A percentile compares a stretch with the other conserved stretches of the same genome.
Evolutionary conservation across 75 land plant genomes (phyloP).

Genomic region (Chamaecyparis obtusa): DNA sequence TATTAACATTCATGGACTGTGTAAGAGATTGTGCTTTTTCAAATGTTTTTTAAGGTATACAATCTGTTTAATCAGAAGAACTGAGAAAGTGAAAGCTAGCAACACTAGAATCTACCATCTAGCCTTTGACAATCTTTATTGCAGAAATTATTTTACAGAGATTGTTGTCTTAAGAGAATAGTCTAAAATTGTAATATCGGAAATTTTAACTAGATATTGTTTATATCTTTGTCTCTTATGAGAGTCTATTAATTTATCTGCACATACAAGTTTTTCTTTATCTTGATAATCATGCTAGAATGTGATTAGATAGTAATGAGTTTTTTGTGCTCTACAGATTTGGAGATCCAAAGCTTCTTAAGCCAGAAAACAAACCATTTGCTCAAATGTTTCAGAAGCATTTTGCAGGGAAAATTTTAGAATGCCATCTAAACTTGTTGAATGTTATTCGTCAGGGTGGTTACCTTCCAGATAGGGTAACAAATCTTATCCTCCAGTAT

Average conservation of each 20-base stretch:
- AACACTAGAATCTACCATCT: not conserved
- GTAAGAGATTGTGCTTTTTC: not conserved
- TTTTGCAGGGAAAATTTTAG: slow-evolving; percentile 91
- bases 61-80: not conserved
- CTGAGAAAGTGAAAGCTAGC: not conserved
- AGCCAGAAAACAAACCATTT: slow-evolving; percentile 94
- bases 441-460: slow-evolving; percentile 82
- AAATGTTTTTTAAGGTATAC: not conserved
- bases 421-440: slow-evolving; percentile 76
- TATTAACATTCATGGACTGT: not conserved
- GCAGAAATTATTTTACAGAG: not conserved
- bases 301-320: not conserved
- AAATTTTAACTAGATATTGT: not conserved
- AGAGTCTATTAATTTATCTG: not conserved
- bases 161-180: not conserved
- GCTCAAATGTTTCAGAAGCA: slow-evolving; percentile 91
- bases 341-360: slow-evolving; percentile 92
- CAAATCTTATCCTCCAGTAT: slow-evolving; percentile 91
- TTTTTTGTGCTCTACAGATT: slow-evolving; percentile 48
- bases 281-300: not conserved
- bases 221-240: not conserved
- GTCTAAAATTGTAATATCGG: not conserved
- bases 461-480: slow-evolving; percentile 93
- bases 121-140: not conserved
- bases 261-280: not conserved